phyloP scores from a whole-genome alignment of 306 rosid genomes.

The Prosopis cineraria region DNA sequence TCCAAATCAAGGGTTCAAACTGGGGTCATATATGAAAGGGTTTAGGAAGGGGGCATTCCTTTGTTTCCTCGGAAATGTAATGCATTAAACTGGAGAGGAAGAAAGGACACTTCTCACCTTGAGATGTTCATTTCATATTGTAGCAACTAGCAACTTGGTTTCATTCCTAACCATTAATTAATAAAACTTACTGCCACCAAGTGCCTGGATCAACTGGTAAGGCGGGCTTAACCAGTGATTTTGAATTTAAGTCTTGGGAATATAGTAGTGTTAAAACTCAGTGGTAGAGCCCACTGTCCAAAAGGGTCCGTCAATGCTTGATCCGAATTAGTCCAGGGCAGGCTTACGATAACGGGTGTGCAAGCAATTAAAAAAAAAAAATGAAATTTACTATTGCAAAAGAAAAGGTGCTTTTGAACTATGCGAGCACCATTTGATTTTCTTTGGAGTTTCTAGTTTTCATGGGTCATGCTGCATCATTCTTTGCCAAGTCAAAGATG shows the following conservation, averaged over 20 bases:
- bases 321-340: no score
- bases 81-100: neutral
- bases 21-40: neutral
- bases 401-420: neutral
- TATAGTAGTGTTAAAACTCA: no score
- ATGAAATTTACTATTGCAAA: neutral
- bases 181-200: no score
- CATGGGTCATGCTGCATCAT: constrained; percentile 17
- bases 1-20: constrained; percentile 15
- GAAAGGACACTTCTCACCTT: neutral
- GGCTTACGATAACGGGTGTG: no score
- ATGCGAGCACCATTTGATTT: constrained; percentile 6
- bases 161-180: constrained; percentile 1
- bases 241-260: no score
- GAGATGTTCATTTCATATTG: neutral
- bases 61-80: neutral
- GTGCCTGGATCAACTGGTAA: no score
- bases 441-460: constrained; percentile 9
- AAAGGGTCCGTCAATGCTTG: no score
- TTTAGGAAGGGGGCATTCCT: neutral
- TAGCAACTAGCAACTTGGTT: constrained; percentile 11
- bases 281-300: no score
- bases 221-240: no score
- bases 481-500: neutral
- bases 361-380: no score